Percentiles rank a stretch among this genome's conserved stretches.
Evolutionary conservation across 2,329 filamentous ascomycete species (phyloP).

Genomic region (Aspergillus fumigatus): DNA sequence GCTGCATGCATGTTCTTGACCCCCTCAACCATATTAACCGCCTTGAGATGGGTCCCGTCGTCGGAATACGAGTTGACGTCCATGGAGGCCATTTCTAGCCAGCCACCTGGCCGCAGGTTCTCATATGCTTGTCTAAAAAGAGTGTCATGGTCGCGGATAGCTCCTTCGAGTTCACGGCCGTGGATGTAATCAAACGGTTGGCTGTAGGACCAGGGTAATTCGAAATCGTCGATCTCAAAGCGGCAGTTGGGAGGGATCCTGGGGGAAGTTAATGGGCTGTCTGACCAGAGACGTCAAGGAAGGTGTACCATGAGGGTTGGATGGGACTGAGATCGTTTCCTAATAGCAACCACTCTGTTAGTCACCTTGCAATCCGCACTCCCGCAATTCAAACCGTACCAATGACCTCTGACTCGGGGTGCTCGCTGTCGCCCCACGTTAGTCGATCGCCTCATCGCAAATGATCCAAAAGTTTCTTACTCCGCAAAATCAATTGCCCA

Average conservation of each 20-base stretch:
- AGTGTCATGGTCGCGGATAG: conserved; percentile 23
- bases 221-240: conserved; percentile 32
- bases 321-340: conserved; percentile 31
- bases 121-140: conserved; percentile 23
- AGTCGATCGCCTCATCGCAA: background rate
- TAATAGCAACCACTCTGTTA: conserved; percentile 1
- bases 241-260: conserved; percentile 33
- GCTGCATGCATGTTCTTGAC: conserved; percentile 27
- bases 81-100: conserved; percentile 53
- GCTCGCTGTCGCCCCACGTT: conserved; percentile 14
- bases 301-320: conserved; percentile 25
- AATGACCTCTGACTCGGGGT: conserved; percentile 26
- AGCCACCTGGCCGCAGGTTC: conserved; percentile 24
- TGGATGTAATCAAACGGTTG: conserved; percentile 30
- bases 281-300: background rate
- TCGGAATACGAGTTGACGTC: conserved; percentile 88
- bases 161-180: conserved; percentile 28
- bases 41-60: conserved; percentile 26
- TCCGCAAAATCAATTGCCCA: conserved; percentile 38
- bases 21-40: conserved; percentile 19
- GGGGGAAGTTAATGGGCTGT: background rate
- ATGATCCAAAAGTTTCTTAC: conserved; percentile 14
- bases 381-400: conserved; percentile 14
- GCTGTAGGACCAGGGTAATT: conserved; percentile 26
- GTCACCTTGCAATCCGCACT: background rate